Evolutionary conservation across 1,139 yeast genomes (phyloP).

Genomic region (Protomyces inouyei): DNA sequence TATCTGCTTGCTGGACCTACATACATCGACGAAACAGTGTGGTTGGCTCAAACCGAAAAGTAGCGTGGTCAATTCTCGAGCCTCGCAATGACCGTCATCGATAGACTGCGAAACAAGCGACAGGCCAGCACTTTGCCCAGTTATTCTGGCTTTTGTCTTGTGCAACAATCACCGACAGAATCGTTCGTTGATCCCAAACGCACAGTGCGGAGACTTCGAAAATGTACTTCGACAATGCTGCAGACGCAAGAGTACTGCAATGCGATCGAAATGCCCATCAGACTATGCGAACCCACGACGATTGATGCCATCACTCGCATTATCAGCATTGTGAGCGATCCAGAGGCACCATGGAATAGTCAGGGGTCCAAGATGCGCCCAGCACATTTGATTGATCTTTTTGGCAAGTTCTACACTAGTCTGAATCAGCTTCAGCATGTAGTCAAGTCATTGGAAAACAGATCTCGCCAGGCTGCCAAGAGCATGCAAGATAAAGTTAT

Average conservation of each 20-base stretch:
- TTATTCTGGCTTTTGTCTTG: not conserved
- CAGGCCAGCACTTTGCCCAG: not conserved
- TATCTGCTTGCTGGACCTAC: too few relatives aligned
- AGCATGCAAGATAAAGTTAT: not conserved
- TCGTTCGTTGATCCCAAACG: not conserved
- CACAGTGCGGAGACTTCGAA: not conserved
- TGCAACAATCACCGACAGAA: not conserved
- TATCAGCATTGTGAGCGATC: not conserved
- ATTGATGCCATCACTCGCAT: not conserved
- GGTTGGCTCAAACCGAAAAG: too few relatives aligned
- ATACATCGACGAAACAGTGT: too few relatives aligned
- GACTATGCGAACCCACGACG: not conserved
- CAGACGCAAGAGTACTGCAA: not conserved
- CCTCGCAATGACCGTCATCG: not conserved
- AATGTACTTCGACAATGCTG: not conserved
- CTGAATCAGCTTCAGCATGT: not conserved
- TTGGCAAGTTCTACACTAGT: not conserved
- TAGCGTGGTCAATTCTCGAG: too few relatives aligned
- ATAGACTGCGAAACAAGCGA: not conserved
- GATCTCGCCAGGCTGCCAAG: not conserved
- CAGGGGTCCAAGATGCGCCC: not conserved
- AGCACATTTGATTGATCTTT: not conserved
- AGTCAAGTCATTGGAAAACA: not conserved
- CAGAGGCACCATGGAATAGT: not conserved
- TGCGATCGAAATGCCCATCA: not conserved